Conservation (phyloP, 371 early-diverging fungal species). For the Rhizomucor miehei region DNA sequence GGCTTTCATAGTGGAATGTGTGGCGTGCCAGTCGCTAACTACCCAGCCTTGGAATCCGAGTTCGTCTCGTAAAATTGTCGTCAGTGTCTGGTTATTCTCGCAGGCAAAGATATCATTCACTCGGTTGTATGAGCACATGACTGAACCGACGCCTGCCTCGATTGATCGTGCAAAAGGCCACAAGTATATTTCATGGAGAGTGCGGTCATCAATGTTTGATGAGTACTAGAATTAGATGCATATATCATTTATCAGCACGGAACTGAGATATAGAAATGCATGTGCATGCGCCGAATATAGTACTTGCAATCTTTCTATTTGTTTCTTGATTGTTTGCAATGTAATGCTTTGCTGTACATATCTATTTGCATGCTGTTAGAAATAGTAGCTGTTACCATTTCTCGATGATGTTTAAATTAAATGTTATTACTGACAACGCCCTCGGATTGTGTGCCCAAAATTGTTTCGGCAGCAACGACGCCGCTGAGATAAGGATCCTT, state of each 20-base stretch:
- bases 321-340: constrained; percentile 50
- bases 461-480: constrained; percentile 24
- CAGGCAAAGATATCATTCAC: constrained; percentile 49
- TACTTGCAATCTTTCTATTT: constrained; percentile 15
- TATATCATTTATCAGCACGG: constrained; percentile 11
- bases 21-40: constrained; percentile 38
- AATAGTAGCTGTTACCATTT: no score
- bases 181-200: constrained; percentile 58
- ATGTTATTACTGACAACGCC: constrained; percentile 25
- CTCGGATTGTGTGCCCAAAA: constrained; percentile 30
- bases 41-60: constrained; percentile 49
- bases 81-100: constrained; percentile 44
- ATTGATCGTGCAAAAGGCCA: constrained; percentile 52
- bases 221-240: constrained; percentile 14
- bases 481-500: constrained; percentile 57
- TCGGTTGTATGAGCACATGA: constrained; percentile 62
- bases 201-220: constrained; percentile 43
- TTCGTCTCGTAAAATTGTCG: constrained; percentile 42
- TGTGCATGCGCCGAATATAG: no score
- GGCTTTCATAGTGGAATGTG: constrained; percentile 23
- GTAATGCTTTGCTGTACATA: constrained; percentile 53
- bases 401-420: background rate
- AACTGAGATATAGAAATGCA: no score
- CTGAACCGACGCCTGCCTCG: constrained; percentile 51
- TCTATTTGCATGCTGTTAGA: constrained; percentile 9